phyloP scores from a whole-genome alignment of 2,329 filamentous ascomycete species.

The Tolypocladium ophioglossoides region DNA sequence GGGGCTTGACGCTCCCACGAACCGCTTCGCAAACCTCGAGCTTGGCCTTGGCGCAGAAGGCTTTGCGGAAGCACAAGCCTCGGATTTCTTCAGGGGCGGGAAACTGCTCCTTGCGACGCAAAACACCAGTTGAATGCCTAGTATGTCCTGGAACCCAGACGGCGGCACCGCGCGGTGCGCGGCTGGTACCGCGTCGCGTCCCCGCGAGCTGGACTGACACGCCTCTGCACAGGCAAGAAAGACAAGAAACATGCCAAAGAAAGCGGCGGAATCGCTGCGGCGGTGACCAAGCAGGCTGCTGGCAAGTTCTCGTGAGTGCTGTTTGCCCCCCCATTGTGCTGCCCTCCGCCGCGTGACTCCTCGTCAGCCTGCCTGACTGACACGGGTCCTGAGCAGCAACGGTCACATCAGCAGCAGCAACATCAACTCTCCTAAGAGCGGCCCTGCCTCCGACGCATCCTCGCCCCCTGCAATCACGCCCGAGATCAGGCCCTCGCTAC shows the following conservation, averaged over 20 bases:
- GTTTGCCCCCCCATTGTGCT: neutral
- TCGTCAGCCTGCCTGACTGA: conserved; percentile 10
- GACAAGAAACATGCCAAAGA: conserved; percentile 46
- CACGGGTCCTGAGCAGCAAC: conserved; percentile 8
- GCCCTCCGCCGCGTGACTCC: conserved; percentile 17
- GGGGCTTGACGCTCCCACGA: conserved; percentile 3
- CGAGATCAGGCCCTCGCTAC: conserved; percentile 30
- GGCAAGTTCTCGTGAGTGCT: conserved; percentile 40
- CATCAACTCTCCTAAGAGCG: conserved; percentile 22
- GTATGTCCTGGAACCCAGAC: neutral
- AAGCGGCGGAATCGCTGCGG: conserved; percentile 39
- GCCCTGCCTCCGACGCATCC: conserved; percentile 30
- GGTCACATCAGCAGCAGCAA: conserved; percentile 15
- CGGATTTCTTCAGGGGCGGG: neutral
- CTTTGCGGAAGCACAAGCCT: neutral
- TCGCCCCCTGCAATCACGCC: conserved; percentile 34
- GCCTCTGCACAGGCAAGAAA: conserved; percentile 32
- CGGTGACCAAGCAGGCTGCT: conserved; percentile 41
- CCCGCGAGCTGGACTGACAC: conserved; percentile 12
- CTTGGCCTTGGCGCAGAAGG: neutral
- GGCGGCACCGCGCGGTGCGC: conserved; percentile 1
- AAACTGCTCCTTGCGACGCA: neutral
- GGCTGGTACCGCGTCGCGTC: conserved; percentile 5
- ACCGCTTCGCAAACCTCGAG: conserved; percentile 4
- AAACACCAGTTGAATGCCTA: neutral